Conservation (phyloP, 768 basidiomycete genomes). For the Calocybe indica region DNA sequence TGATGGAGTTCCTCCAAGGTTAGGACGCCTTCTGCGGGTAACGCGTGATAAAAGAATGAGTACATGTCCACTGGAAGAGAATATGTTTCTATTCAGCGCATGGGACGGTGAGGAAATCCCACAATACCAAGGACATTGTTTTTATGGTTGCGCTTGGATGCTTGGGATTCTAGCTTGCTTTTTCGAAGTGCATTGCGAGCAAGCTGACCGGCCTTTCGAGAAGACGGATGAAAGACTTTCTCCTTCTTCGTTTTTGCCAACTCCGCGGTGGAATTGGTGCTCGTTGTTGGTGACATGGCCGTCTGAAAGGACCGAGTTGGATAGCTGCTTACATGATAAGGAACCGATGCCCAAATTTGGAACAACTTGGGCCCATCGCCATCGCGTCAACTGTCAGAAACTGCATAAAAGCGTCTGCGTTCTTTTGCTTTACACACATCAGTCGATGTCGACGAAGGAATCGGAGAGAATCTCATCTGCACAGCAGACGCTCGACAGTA, state of each 20-base stretch:
- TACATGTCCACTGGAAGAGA: slow-evolving; percentile 53
- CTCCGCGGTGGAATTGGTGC: slow-evolving; percentile 3
- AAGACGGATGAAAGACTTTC: slow-evolving; percentile 78
- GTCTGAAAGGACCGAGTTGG: too few species aligned
- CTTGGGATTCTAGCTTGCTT: slow-evolving; percentile 52
- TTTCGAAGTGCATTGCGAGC: slow-evolving; percentile 63
- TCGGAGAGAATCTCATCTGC: slow-evolving; percentile 57
- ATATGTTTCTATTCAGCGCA: slow-evolving; percentile 7
- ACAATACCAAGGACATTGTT: slow-evolving; percentile 46
- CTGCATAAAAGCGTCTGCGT: not conserved
- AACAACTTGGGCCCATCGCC: not conserved
- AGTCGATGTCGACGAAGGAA: slow-evolving; percentile 43
- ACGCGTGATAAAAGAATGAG: slow-evolving; percentile 68
- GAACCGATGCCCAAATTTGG: not conserved
- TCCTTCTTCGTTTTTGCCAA: slow-evolving; percentile 48
- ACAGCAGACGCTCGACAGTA: slow-evolving; percentile 68
- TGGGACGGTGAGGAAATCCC: not conserved
- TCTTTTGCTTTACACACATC: not conserved
- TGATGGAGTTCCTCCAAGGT: slow-evolving; percentile 61
- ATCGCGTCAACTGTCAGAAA: not conserved
- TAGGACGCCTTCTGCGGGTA: slow-evolving; percentile 56
- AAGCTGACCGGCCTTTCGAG: slow-evolving; percentile 77
- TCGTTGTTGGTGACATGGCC: slow-evolving; percentile 33
- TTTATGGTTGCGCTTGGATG: slow-evolving; percentile 52
- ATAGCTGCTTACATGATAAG: slow-evolving; percentile 3